Evolutionary conservation across 2,329 filamentous ascomycete genomes (phyloP).

Genomic region (Phyllosticta paracitricarpa): DNA sequence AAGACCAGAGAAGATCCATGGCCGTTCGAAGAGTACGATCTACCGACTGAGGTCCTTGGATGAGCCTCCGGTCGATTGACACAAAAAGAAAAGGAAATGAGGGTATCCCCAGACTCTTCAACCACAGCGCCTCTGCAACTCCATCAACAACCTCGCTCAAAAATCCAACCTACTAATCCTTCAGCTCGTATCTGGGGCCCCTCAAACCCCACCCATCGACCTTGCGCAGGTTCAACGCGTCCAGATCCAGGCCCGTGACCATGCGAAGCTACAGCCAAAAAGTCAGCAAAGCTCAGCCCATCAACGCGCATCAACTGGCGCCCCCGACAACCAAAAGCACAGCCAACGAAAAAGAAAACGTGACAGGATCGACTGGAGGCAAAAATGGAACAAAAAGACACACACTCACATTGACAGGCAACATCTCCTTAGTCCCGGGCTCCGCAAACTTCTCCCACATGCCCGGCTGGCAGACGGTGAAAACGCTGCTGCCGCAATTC

Average conservation of each 20-base stretch:
- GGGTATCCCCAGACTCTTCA: too few relatives aligned
- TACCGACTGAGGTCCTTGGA: too few relatives aligned
- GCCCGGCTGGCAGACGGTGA: background rate
- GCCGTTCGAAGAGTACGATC: too few relatives aligned
- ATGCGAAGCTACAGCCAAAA: slow-evolving; percentile 15
- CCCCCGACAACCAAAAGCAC: too few relatives aligned
- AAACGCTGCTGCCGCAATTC: slow-evolving; percentile 19
- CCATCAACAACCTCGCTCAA: background rate
- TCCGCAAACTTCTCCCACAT: background rate
- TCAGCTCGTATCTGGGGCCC: slow-evolving; percentile 11
- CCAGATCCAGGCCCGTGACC: slow-evolving; percentile 20
- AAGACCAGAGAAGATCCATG: too few relatives aligned
- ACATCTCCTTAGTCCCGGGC: slow-evolving; percentile 13
- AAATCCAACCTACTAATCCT: background rate
- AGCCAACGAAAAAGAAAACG: background rate
- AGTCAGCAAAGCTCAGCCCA: slow-evolving; percentile 1
- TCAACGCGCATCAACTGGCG: background rate
- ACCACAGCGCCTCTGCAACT: too few relatives aligned
- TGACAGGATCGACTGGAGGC: too few relatives aligned
- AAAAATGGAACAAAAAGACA: background rate
- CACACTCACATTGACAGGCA: slow-evolving; percentile 20
- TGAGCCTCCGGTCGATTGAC: too few relatives aligned
- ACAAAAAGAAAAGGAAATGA: too few relatives aligned
- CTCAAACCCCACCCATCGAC: slow-evolving; percentile 16
- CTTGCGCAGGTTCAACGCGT: slow-evolving; percentile 17